phyloP scores from a whole-genome alignment of 2,329 filamentous ascomycete species.

The Fusarium keratoplasticum region DNA sequence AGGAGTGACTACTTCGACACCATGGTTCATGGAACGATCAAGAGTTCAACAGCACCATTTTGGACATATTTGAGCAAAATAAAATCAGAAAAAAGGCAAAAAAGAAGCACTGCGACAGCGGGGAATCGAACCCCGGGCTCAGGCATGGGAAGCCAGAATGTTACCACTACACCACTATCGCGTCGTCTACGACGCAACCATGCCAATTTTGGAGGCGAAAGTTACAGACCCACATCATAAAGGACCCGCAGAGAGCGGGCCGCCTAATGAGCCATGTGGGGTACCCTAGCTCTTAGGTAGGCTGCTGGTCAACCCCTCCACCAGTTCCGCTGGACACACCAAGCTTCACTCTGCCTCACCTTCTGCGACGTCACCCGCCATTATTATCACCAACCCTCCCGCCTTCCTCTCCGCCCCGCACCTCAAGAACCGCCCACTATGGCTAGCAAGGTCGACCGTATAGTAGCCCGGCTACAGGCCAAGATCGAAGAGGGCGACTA shows the following conservation, averaged over 20 bases:
- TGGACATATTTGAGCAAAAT: too few species aligned
- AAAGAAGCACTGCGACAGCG: conserved; percentile 43
- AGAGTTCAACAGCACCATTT: too few species aligned
- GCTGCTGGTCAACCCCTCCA: conserved; percentile 37
- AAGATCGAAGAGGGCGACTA: conserved; percentile 92
- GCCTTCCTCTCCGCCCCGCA: neutral
- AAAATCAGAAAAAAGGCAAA: neutral
- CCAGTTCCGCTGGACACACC: conserved; percentile 14
- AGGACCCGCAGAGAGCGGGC: too few species aligned
- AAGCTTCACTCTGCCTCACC: conserved; percentile 21
- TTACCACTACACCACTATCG: conserved; percentile 54
- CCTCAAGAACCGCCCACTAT: conserved; percentile 38
- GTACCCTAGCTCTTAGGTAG: too few species aligned
- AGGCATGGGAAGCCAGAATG: conserved; percentile 54
- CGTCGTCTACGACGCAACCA: conserved; percentile 20
- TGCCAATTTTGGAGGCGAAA: neutral
- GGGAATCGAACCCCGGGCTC: conserved; percentile 53
- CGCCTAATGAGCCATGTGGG: too few species aligned
- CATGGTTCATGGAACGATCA: too few species aligned
- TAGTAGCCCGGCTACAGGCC: conserved; percentile 77
- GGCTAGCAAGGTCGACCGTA: conserved; percentile 58
- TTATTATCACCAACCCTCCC: neutral
- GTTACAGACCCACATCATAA: too few species aligned
- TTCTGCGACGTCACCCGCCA: conserved; percentile 33
- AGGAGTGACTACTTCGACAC: too few species aligned